Percentiles rank a stretch among this genome's conserved stretches.
phyloP scores from a whole-genome alignment of 2,329 filamentous ascomycete genomes.

The Daldinia sp. region DNA sequence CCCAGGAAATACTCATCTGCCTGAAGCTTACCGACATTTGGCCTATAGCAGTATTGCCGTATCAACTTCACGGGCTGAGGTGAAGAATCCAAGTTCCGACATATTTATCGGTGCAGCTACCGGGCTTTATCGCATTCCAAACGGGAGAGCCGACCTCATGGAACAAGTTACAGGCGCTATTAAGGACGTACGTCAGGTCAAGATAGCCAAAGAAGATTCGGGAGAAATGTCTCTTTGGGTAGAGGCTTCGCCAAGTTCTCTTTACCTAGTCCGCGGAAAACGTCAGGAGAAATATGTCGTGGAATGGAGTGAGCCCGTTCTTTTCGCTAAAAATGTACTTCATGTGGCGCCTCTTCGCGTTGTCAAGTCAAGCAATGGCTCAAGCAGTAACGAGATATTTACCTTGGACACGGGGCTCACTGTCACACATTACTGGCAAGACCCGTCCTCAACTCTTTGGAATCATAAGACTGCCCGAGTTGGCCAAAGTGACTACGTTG shows the following conservation, averaged over 20 bases:
- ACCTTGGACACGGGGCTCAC: slow-evolving; percentile 1
- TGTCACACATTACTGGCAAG: background rate
- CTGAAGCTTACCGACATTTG: background rate
- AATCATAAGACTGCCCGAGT: background rate
- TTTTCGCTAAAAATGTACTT: background rate
- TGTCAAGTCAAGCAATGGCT: background rate
- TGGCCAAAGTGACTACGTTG: background rate
- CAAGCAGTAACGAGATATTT: background rate
- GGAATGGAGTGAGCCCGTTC: background rate
- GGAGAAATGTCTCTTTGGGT: background rate
- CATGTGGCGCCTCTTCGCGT: background rate
- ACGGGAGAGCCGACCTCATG: background rate
- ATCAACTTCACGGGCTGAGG: background rate
- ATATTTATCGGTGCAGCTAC: background rate
- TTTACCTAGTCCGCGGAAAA: background rate
- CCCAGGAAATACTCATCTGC: background rate
- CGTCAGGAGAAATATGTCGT: background rate
- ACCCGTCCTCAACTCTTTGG: background rate
- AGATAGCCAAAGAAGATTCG: background rate
- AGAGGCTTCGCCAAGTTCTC: background rate
- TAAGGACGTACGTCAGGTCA: background rate
- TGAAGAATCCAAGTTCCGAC: background rate
- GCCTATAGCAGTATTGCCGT: background rate
- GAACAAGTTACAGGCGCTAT: background rate
- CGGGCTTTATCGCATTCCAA: background rate